Conservation (phyloP, 1,284 basidiomycete genomes). For the Stygiomarasmius scandens region DNA sequence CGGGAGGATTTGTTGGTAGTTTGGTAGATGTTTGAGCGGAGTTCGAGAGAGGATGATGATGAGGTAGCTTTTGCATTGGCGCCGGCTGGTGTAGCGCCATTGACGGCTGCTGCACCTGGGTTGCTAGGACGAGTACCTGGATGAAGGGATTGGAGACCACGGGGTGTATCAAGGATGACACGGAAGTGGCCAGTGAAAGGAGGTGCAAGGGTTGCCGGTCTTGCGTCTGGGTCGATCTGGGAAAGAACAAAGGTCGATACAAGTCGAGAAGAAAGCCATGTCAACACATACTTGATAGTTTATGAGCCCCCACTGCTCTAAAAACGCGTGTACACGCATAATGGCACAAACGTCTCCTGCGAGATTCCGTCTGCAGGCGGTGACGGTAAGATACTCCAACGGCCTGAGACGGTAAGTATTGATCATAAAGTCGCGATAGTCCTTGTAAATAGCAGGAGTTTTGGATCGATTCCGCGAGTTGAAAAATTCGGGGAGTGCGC, state of each 20-base stretch:
- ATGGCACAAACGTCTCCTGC: conserved; percentile 98
- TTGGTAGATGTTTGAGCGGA: conserved; percentile 87
- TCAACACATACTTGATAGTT: conserved; percentile 86
- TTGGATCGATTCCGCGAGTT: conserved; percentile 94
- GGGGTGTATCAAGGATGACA: conserved; percentile 95
- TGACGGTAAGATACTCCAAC: conserved; percentile 96
- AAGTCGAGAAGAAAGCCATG: not conserved
- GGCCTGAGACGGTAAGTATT: conserved; percentile 97
- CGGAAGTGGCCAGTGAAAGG: conserved; percentile 99
- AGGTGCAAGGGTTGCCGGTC: conserved; percentile 92
- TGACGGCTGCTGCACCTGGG: conserved; percentile 48
- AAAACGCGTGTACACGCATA: conserved; percentile 98
- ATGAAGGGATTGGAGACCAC: conserved; percentile 93
- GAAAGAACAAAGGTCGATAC: conserved; percentile 23
- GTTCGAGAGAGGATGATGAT: conserved; percentile 77
- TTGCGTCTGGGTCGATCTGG: conserved; percentile 95
- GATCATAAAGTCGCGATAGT: conserved; percentile 99
- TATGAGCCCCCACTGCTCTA: conserved; percentile 98
- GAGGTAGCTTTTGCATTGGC: conserved; percentile 31
- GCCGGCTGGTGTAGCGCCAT: conserved; percentile 41
- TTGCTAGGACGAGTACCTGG: conserved; percentile 77
- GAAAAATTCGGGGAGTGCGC: conserved; percentile 98
- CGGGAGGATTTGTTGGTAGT: conserved; percentile 84
- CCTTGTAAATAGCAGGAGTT: conserved; percentile 97
- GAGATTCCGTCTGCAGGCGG: conserved; percentile 93